phyloP scores from a whole-genome alignment of 148 eudicot genomes.

The Cornus suecica region DNA sequence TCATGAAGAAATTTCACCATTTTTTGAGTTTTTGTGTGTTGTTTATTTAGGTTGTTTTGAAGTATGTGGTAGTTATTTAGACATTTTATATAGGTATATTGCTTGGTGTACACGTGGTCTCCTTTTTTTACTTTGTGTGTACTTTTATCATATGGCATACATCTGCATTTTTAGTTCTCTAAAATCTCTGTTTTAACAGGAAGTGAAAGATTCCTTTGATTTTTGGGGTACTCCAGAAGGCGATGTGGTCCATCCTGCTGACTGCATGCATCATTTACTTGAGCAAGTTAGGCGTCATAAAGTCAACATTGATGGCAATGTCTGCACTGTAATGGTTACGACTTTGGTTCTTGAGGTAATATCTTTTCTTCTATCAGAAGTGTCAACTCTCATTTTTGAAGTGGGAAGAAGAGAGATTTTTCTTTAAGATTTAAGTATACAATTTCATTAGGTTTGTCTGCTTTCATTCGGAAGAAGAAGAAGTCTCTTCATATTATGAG shows the following conservation, averaged over 20 bases:
- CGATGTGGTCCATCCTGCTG: slow-evolving; percentile 90
- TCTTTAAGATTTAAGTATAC: neutral
- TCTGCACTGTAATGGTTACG: slow-evolving; percentile 91
- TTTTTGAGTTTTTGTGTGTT: neutral
- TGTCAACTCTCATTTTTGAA: neutral
- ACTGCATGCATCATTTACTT: slow-evolving; percentile 86
- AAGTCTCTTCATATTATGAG: neutral
- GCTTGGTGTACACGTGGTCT: neutral
- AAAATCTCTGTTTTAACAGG: slow-evolving; percentile 43
- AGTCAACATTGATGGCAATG: slow-evolving; percentile 95
- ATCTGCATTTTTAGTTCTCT: neutral
- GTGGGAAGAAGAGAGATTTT: neutral
- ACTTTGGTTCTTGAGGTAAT: slow-evolving; percentile 95
- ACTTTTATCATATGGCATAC: neutral
- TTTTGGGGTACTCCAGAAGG: slow-evolving; percentile 97
- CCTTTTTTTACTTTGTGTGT: neutral
- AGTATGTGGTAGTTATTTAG: neutral
- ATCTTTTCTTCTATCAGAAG: neutral
- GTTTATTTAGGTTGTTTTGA: neutral
- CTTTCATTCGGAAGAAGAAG: neutral
- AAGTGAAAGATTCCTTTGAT: slow-evolving; percentile 78
- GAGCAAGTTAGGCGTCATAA: slow-evolving; percentile 86
- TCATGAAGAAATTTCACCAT: neutral
- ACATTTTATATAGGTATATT: neutral
- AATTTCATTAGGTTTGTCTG: neutral